Evolutionary conservation across 495 filamentous ascomycete genomes (phyloP).

Genomic region (Podospora bellae-mahoneyi): DNA sequence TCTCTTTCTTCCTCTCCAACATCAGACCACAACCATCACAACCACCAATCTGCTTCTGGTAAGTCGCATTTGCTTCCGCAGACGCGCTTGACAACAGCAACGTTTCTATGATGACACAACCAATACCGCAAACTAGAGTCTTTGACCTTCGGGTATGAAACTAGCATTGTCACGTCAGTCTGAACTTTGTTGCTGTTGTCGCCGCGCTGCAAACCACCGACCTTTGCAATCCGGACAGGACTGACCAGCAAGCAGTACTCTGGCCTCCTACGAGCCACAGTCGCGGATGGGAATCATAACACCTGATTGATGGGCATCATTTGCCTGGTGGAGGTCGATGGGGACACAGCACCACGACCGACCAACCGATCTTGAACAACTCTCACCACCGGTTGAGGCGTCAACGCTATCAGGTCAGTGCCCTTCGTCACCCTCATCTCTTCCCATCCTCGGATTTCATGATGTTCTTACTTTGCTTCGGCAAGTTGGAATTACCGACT

Average conservation of each 20-base stretch:
- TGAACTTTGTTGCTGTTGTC: slow-evolving; percentile 55
- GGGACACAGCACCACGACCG: not conserved
- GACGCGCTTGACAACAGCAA: slow-evolving; percentile 14
- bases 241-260: slow-evolving; percentile 19
- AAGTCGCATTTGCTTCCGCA: slow-evolving; percentile 22
- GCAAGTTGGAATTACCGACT: slow-evolving; percentile 99
- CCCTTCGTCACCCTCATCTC: not conserved
- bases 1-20: slow-evolving; percentile 19
- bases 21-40: slow-evolving; percentile 16
- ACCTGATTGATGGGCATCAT: not conserved
- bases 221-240: not conserved
- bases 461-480: slow-evolving; percentile 79
- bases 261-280: slow-evolving; percentile 16
- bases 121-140: slow-evolving; percentile 99
- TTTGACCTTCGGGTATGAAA: slow-evolving; percentile 97
- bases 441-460: slow-evolving; percentile 37
- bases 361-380: not conserved
- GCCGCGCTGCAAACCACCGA: slow-evolving; percentile 5
- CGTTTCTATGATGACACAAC: slow-evolving; percentile 53
- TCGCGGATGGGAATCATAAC: not conserved
- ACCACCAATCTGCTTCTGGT: slow-evolving; percentile 25
- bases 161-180: slow-evolving; percentile 97
- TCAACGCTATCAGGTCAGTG: slow-evolving; percentile 21
- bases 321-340: not conserved
- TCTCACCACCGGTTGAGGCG: not conserved